phyloP scores from a whole-genome alignment of 2,329 filamentous ascomycete genomes.

The Trichoderma koningiopsis region DNA sequence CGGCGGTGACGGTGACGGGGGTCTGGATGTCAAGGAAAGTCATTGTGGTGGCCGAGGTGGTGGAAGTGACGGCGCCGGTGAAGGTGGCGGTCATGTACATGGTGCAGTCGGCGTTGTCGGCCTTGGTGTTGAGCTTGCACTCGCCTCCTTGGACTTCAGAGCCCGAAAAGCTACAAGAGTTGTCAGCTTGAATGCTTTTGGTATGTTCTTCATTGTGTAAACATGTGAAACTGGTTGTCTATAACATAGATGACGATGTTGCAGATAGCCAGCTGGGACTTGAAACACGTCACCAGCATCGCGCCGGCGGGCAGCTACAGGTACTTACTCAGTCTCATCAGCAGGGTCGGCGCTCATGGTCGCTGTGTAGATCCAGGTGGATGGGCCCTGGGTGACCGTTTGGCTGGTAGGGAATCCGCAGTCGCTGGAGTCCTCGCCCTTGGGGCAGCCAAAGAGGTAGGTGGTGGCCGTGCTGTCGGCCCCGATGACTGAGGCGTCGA shows the following conservation, averaged over 20 bases:
- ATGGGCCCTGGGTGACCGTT: constrained; percentile 36
- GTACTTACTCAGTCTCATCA: constrained; percentile 7
- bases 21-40: constrained; percentile 31
- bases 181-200: background rate
- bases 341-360: background rate
- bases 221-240: background rate
- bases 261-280: background rate
- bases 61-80: background rate
- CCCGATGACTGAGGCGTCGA: constrained; percentile 28
- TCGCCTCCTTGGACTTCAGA: constrained; percentile 23
- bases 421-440: constrained; percentile 4
- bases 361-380: constrained; percentile 29
- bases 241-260: background rate
- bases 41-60: constrained; percentile 16
- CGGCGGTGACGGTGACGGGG: constrained; percentile 44
- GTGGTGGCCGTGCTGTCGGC: constrained; percentile 35
- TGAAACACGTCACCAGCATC: background rate
- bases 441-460: constrained; percentile 34
- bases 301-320: background rate
- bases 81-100: background rate
- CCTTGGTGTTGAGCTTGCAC: constrained; percentile 35
- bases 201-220: background rate
- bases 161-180: constrained; percentile 23
- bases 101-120: constrained; percentile 34
- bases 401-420: constrained; percentile 12